phyloP scores from a whole-genome alignment of 2,329 filamentous ascomycete species.

The Sclerotiophoma versabilis region DNA sequence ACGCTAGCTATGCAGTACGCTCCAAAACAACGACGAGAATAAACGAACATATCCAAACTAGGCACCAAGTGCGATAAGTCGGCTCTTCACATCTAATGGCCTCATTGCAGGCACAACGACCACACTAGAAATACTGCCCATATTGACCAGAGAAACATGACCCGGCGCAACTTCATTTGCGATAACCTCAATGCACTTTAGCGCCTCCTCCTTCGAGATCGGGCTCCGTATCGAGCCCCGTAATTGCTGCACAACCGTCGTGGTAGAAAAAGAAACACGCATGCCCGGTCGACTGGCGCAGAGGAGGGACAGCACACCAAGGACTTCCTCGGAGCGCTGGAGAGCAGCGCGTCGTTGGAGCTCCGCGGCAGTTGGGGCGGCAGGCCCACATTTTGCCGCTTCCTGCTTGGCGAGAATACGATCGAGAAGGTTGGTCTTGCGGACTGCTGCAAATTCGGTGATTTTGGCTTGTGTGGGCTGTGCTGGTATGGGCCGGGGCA shows the following conservation, averaged over 20 bases:
- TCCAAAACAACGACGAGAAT: not conserved
- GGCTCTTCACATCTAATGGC: slow-evolving; percentile 42
- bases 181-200: slow-evolving; percentile 53
- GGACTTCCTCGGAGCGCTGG: slow-evolving; percentile 56
- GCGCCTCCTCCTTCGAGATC: slow-evolving; percentile 54
- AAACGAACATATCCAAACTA: not conserved
- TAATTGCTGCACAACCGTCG: slow-evolving; percentile 51
- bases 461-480: slow-evolving; percentile 45
- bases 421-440: slow-evolving; percentile 57
- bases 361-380: slow-evolving; percentile 51
- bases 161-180: slow-evolving; percentile 53
- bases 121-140: slow-evolving; percentile 52
- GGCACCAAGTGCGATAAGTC: slow-evolving; percentile 41
- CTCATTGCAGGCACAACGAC: slow-evolving; percentile 50
- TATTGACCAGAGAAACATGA: slow-evolving; percentile 51
- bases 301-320: slow-evolving; percentile 53
- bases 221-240: slow-evolving; percentile 56
- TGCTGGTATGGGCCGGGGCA: slow-evolving; percentile 14
- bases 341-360: slow-evolving; percentile 56
- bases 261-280: slow-evolving; percentile 55
- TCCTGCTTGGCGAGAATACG: slow-evolving; percentile 60
- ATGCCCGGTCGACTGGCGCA: slow-evolving; percentile 44
- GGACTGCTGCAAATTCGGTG: slow-evolving; percentile 48
- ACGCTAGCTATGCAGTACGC: slow-evolving; percentile 5
- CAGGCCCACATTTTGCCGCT: slow-evolving; percentile 45